These are phyloP conservation scores for Magnusiomyces clavatus DNA, from an alignment of 1,139 yeast species.

Conservation along the genomic window DNA sequence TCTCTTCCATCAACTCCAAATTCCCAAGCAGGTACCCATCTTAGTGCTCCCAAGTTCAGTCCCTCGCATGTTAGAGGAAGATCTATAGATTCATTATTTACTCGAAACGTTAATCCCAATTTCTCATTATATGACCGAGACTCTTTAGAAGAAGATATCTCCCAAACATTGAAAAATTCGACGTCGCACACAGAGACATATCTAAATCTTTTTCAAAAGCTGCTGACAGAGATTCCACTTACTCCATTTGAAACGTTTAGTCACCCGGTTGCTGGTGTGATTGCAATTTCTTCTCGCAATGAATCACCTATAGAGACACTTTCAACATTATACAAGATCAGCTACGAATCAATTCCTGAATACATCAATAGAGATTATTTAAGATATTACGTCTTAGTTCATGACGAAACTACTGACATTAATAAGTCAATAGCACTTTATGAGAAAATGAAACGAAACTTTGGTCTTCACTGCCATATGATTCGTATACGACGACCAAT, in stretches of 20 bases:
- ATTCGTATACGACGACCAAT: constrained; percentile 21
- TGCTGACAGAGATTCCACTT: constrained; percentile 53
- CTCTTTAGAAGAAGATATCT: constrained; percentile 1
- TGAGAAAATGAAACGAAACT: constrained; percentile 31
- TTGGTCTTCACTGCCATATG: constrained; percentile 33
- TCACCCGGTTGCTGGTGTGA: constrained; percentile 77
- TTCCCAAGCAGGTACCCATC: constrained; percentile 6
- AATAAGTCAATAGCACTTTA: constrained; percentile 27
- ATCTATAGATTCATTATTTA: constrained; percentile 1
- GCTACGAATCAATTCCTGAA: constrained; percentile 29
- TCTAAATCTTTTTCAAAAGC: constrained; percentile 49
- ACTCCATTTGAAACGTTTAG: constrained; percentile 84
- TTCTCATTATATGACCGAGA: constrained; percentile 1
- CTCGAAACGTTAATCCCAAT: constrained; percentile 1
- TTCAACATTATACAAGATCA: constrained; percentile 29
- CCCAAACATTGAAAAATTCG: constrained; percentile 30
- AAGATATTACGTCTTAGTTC: constrained; percentile 33
- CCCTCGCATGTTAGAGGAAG: constrained; percentile 1
- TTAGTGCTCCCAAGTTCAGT: not conserved
- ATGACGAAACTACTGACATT: constrained; percentile 31
- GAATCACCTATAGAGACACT: constrained; percentile 45
- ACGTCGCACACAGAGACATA: constrained; percentile 36
- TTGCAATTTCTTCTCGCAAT: constrained; percentile 47
- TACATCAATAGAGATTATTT: constrained; percentile 33
- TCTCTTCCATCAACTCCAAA: not conserved